Evolutionary conservation across 768 basidiomycete genomes (phyloP), one percentile per base, ranked within the genome.

Genomic region (Trametes gibbosa): DNA sequence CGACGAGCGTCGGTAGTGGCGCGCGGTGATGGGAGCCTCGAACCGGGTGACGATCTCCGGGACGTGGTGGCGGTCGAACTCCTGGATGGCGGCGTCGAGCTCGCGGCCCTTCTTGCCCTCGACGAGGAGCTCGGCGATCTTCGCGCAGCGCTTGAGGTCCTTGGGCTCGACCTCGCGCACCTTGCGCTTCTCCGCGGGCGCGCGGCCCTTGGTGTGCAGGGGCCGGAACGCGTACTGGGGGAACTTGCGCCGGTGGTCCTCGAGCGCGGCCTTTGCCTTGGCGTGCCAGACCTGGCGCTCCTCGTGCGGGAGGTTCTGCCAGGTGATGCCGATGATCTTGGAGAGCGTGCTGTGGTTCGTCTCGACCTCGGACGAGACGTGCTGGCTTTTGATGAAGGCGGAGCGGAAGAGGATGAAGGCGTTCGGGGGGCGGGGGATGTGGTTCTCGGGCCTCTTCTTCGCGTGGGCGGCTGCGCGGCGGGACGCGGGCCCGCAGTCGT

Each of bases 341-440:
- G 89, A 90, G 17, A 92, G 76, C 3, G 90, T 90, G 65, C 85
- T 87, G 74, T 90, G 90, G 70, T 88, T 90, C 29, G 87, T 88
- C 76, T 92, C 90, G 59, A 91, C 85, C 51, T 81, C 84, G 8
- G 86, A 82, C 9, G 88, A 84, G 63, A 92, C 88, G 65, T 87
- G 87, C 65, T 89, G 85, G 65, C 77, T 81, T 74, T 88, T 89
- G 71, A 91, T 89, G 73, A 91, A 91, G 0, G 86, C 85, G 0
- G 88, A 89, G 61, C 90, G 86, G 78, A 92, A 92, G 66, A 92
- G 81, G 68, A 92, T 92, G 75, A 92, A 92, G 24, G 90, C 90
- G 67, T 92, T 92, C 2, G 90, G 88, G 1, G 90, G 90, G 42
- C 90, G 87, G 17, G 90, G 90, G 62, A 92, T 89, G 69, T 91